Conservation (phyloP, 257 asterid species). For the Euphrasia confusa region DNA sequence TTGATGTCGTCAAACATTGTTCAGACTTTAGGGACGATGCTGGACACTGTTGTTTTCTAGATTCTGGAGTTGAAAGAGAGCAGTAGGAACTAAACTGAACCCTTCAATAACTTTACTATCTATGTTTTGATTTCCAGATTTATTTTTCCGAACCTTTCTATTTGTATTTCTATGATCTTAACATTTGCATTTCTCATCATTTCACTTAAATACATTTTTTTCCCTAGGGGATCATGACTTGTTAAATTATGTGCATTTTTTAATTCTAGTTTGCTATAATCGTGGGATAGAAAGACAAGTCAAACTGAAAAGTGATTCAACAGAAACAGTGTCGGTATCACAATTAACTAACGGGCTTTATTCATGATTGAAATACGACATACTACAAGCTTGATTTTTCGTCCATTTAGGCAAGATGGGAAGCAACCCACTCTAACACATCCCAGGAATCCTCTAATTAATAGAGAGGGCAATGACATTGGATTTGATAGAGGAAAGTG, state of each 20-base stretch:
- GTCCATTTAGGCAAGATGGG: constrained; percentile 21
- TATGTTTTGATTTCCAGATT: neutral
- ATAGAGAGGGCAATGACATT: constrained; percentile 27
- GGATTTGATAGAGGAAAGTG: too few species aligned
- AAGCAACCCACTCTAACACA: constrained; percentile 39
- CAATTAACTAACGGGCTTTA: neutral
- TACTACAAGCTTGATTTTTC: neutral
- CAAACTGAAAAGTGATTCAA: too few species aligned
- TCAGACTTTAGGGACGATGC: constrained; percentile 90
- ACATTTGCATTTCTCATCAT: neutral
- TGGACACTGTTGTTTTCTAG: constrained; percentile 89
- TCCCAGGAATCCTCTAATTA: constrained; percentile 36
- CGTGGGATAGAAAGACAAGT: too few species aligned
- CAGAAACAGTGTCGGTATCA: too few species aligned
- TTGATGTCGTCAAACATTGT: constrained; percentile 94
- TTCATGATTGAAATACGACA: neutral
- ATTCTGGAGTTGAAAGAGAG: neutral
- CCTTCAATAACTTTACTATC: neutral
- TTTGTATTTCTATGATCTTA: neutral
- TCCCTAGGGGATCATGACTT: neutral
- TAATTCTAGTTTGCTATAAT: too few species aligned
- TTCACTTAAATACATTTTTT: neutral
- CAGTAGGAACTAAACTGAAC: neutral
- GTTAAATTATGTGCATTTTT: neutral
- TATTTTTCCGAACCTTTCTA: constrained; percentile 12